Evolutionary conservation across 495 filamentous ascomycete species (phyloP).

Genomic region (Penicillium herquei): DNA sequence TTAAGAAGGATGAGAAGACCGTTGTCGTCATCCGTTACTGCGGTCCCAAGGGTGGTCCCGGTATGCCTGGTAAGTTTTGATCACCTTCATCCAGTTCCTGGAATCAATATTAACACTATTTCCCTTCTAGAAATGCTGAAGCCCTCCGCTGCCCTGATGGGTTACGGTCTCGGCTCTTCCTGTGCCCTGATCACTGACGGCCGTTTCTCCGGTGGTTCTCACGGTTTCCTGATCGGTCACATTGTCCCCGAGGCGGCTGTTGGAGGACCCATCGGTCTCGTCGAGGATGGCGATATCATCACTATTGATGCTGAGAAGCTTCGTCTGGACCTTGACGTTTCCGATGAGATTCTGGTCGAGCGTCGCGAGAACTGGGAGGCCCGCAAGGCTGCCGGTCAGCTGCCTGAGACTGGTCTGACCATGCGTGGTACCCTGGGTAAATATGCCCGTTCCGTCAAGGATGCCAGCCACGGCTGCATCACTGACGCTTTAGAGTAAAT

Average conservation of each 20-base stretch:
- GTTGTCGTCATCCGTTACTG: constrained; percentile 98
- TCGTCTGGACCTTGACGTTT: constrained; percentile 48
- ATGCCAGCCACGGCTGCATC: constrained; percentile 65
- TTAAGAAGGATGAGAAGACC: constrained; percentile 96
- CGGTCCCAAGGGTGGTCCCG: constrained; percentile 91
- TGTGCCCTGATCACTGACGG: constrained; percentile 54
- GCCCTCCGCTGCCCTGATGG: constrained; percentile 87
- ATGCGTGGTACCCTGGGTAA: constrained; percentile 88
- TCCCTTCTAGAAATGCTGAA: constrained; percentile 68
- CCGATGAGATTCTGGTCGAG: constrained; percentile 58
- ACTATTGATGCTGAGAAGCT: constrained; percentile 55
- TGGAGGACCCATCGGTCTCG: constrained; percentile 55
- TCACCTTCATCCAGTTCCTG: not conserved
- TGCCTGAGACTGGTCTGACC: constrained; percentile 36
- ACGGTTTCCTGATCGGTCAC: constrained; percentile 55
- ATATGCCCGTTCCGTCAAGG: constrained; percentile 69
- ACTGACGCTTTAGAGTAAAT: constrained; percentile 44
- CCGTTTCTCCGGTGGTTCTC: constrained; percentile 49
- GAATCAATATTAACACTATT: not conserved
- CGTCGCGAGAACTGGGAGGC: constrained; percentile 62
- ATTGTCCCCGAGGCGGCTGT: constrained; percentile 58
- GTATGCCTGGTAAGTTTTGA: constrained; percentile 70
- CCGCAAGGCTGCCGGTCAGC: constrained; percentile 31
- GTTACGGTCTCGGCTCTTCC: constrained; percentile 70
- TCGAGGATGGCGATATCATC: constrained; percentile 55